Evolutionary conservation across 2,329 filamentous ascomycete species (phyloP).

Genomic region (Arthrobotrys musiformis): DNA sequence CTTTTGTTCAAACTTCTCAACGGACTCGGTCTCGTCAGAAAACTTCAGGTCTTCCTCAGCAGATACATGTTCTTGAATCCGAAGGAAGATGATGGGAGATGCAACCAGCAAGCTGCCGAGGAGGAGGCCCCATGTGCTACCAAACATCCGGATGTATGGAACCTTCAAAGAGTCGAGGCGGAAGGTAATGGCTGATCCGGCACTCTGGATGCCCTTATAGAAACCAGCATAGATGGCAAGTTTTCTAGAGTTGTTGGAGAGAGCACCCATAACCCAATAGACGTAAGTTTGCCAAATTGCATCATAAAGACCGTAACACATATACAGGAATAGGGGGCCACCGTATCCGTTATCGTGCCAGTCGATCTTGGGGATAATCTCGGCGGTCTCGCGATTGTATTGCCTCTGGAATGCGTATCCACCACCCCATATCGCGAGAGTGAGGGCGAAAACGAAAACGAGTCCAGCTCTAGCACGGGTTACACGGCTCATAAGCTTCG

Average conservation of each 20-base stretch:
- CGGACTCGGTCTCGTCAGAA: conserved; percentile 76
- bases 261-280: conserved; percentile 94
- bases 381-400: conserved; percentile 66
- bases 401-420: conserved; percentile 75
- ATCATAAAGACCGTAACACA: conserved; percentile 77
- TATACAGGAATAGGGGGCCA: conserved; percentile 75
- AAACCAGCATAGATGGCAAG: conserved; percentile 90
- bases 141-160: conserved; percentile 78
- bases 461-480: conserved; percentile 66
- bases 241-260: conserved; percentile 91
- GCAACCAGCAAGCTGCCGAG: conserved; percentile 79
- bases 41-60: conserved; percentile 85
- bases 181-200: conserved; percentile 80
- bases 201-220: conserved; percentile 91
- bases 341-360: conserved; percentile 76
- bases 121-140: conserved; percentile 79
- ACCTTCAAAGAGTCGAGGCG: conserved; percentile 73
- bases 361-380: conserved; percentile 70
- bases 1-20: conserved; percentile 51
- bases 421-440: conserved; percentile 69
- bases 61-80: conserved; percentile 82
- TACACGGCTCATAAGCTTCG: conserved; percentile 64
- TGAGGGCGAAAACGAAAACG: conserved; percentile 65
- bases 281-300: conserved; percentile 88
- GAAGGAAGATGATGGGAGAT: conserved; percentile 79